Conservation (phyloP, 2,329 filamentous ascomycete species). For the Colletotrichum tamarilloi region DNA sequence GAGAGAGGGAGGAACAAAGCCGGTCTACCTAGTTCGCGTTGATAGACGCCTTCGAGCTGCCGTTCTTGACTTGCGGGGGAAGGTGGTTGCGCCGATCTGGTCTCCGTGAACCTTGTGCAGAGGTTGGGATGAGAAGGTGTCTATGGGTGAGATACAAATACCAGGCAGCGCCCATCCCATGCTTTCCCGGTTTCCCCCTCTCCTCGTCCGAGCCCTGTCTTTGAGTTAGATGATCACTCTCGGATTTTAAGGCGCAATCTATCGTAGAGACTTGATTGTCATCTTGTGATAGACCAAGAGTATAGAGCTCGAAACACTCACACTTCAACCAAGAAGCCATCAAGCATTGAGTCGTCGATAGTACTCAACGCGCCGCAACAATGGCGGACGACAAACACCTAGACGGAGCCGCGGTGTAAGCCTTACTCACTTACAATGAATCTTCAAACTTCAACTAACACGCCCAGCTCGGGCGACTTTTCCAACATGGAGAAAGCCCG, state of each 20-base stretch:
- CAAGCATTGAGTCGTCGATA: not conserved
- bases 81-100: conserved; percentile 21
- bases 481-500: conserved; percentile 21
- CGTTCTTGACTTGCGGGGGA: not conserved
- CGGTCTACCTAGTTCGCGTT: not conserved
- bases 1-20: not conserved
- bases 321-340: not conserved
- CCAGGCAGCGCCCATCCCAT: not conserved
- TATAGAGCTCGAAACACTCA: not conserved
- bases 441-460: not conserved
- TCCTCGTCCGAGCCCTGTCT: not conserved
- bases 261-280: not conserved
- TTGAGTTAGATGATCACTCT: not conserved
- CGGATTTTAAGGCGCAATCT: not conserved
- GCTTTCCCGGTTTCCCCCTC: not conserved
- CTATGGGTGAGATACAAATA: conserved; percentile 23
- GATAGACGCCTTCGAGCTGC: not conserved
- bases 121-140: conserved; percentile 3
- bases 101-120: not conserved
- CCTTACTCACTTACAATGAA: fast-evolving
- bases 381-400: conserved; percentile 27
- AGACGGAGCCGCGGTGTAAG: conserved; percentile 6
- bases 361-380: not conserved
- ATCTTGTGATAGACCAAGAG: not conserved
- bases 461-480: not conserved